These are phyloP conservation scores for Nakazawaea ambrosiae DNA, from an alignment of 805 yeast genomes.

Conservation along the genomic window DNA sequence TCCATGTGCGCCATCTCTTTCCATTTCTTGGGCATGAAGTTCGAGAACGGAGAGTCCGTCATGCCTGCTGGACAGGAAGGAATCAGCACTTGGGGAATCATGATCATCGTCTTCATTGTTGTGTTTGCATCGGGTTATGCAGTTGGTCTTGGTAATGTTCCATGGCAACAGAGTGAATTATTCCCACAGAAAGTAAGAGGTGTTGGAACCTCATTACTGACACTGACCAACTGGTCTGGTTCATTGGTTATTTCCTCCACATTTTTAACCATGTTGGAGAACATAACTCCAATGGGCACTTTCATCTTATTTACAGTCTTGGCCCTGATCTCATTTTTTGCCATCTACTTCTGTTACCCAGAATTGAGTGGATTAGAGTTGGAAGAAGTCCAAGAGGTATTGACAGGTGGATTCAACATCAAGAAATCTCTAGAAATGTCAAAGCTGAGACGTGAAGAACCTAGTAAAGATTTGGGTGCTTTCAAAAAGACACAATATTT, in stretches of 20 bases:
- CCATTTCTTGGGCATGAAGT: conserved; percentile 32
- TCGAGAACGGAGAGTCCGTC: conserved; percentile 21
- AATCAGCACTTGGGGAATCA: conserved; percentile 79
- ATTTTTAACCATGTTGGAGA: conserved; percentile 88
- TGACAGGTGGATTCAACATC: conserved; percentile 83
- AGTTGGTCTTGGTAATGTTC: conserved; percentile 92
- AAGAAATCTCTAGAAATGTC: conserved; percentile 54
- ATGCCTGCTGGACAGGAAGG: conserved; percentile 24
- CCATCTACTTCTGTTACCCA: conserved; percentile 82
- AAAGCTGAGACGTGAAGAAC: conserved; percentile 22
- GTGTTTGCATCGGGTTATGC: conserved; percentile 86
- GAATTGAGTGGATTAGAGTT: conserved; percentile 85
- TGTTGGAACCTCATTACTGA: conserved; percentile 82
- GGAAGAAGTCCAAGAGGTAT: conserved; percentile 82
- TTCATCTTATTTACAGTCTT: conserved; percentile 86
- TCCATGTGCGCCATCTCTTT: conserved; percentile 46
- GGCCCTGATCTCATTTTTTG: conserved; percentile 61
- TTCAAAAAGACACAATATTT: too few species aligned
- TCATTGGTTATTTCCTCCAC: conserved; percentile 86
- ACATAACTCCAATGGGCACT: conserved; percentile 92
- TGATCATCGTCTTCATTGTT: conserved; percentile 81
- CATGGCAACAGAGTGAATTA: conserved; percentile 96
- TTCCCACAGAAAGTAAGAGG: conserved; percentile 94
- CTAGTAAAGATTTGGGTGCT: not conserved
- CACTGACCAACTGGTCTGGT: conserved; percentile 95